Conservation (phyloP, 441 rosid genomes). For the Populus hybrid region DNA sequence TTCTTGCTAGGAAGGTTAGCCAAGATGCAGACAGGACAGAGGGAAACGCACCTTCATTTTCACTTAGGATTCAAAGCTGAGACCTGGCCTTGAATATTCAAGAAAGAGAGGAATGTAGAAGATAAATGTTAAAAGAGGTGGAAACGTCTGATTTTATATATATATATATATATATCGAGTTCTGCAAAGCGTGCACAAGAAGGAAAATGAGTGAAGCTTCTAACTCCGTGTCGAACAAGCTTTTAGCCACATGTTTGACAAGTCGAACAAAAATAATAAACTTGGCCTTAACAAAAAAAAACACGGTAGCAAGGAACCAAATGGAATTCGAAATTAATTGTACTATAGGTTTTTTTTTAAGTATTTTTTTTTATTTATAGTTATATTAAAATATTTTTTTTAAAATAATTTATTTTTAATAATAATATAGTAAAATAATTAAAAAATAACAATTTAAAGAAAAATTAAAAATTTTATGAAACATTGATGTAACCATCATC, state of each 20-base stretch:
- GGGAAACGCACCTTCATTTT: conserved; percentile 41
- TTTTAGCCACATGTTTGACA: no score
- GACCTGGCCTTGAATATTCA: conserved; percentile 9
- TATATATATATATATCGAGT: neutral
- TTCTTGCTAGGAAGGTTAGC: conserved; percentile 7
- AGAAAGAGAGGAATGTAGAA: neutral
- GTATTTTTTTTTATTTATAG: no score
- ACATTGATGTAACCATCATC: no score
- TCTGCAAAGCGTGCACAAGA: neutral
- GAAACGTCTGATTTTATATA: neutral
- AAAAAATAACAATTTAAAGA: no score
- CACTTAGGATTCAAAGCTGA: neutral
- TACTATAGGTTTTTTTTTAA: no score
- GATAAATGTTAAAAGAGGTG: neutral
- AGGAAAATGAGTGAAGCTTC: neutral
- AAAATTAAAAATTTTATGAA: no score
- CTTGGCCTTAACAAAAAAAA: neutral
- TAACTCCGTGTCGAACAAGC: neutral
- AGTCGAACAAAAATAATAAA: neutral
- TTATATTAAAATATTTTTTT: no score
- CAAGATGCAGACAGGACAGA: neutral
- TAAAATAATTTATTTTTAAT: no score
- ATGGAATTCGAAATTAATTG: neutral
- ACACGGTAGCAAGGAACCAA: neutral
- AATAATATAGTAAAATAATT: no score